phyloP scores from a whole-genome alignment of 805 yeast species.

The Naumovozyma baii region DNA sequence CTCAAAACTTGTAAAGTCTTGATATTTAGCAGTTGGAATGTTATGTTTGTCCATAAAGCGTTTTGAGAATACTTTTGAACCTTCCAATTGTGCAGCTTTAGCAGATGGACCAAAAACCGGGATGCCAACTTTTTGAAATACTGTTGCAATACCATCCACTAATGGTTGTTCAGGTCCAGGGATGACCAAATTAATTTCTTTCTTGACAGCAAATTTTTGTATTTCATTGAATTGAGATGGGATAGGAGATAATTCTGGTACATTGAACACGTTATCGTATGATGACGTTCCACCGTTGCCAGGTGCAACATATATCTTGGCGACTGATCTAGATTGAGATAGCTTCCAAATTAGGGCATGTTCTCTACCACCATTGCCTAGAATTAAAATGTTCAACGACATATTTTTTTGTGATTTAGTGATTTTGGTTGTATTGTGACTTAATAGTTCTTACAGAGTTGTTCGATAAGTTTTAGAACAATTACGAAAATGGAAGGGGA shows the following conservation, averaged over 20 bases:
- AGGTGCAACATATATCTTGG: constrained; percentile 80
- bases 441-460: too few species aligned
- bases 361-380: constrained; percentile 99
- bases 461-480: too few species aligned
- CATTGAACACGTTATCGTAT: constrained; percentile 50
- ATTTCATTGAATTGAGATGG: constrained; percentile 60
- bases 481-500: background rate
- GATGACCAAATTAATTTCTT: constrained; percentile 62
- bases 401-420: background rate
- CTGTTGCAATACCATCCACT: constrained; percentile 79
- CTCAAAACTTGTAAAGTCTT: constrained; percentile 68
- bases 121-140: constrained; percentile 72
- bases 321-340: constrained; percentile 64
- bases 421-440: background rate
- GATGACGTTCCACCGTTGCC: constrained; percentile 88
- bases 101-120: constrained; percentile 96
- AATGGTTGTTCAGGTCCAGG: constrained; percentile 99
- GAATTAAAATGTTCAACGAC: constrained; percentile 58
- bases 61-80: constrained; percentile 90
- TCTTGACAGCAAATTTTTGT: constrained; percentile 61
- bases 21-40: constrained; percentile 90
- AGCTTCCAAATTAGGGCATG: constrained; percentile 93
- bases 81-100: constrained; percentile 89
- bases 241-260: constrained; percentile 51
- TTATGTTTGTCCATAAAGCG: constrained; percentile 84